Evolutionary conservation across 2,329 filamentous ascomycete species (phyloP).

Genomic region (Endothia cerciana): DNA sequence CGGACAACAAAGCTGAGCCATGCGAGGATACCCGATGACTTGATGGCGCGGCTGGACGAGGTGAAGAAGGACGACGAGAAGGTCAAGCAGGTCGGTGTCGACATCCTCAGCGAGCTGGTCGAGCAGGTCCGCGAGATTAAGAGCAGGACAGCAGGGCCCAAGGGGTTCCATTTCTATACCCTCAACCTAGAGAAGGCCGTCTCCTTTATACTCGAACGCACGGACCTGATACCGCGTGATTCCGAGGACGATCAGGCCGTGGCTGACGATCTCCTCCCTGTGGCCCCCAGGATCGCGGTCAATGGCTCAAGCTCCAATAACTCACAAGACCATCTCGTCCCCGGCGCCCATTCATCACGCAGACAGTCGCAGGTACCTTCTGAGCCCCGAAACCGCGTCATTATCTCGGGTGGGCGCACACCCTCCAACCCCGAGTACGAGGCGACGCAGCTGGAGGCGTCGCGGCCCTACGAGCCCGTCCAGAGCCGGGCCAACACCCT

Average conservation of each 20-base stretch:
- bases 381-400: conserved; percentile 84
- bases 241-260: conserved; percentile 53
- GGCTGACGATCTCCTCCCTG: conserved; percentile 47
- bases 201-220: conserved; percentile 86
- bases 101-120: conserved; percentile 83
- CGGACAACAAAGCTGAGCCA: conserved; percentile 94
- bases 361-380: conserved; percentile 81
- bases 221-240: conserved; percentile 73
- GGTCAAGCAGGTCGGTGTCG: conserved; percentile 78
- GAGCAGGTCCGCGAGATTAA: conserved; percentile 72
- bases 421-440: conserved; percentile 68
- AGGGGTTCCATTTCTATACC: conserved; percentile 97
- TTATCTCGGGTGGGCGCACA: conserved; percentile 66
- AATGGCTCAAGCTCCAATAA: conserved; percentile 52
- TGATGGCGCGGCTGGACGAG: conserved; percentile 71
- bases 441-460: conserved; percentile 75
- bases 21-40: conserved; percentile 73
- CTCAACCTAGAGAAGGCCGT: conserved; percentile 96
- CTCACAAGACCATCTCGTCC: conserved; percentile 23
- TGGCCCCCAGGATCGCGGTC: conserved; percentile 52
- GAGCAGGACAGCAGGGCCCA: conserved; percentile 59
- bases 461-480: conserved; percentile 71
- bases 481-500: conserved; percentile 84
- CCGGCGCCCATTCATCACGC: conserved; percentile 44
- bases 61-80: conserved; percentile 81